Base-by-base conservation (phyloP, 163 green algal species). In the Chlorella variabilis region DNA sequence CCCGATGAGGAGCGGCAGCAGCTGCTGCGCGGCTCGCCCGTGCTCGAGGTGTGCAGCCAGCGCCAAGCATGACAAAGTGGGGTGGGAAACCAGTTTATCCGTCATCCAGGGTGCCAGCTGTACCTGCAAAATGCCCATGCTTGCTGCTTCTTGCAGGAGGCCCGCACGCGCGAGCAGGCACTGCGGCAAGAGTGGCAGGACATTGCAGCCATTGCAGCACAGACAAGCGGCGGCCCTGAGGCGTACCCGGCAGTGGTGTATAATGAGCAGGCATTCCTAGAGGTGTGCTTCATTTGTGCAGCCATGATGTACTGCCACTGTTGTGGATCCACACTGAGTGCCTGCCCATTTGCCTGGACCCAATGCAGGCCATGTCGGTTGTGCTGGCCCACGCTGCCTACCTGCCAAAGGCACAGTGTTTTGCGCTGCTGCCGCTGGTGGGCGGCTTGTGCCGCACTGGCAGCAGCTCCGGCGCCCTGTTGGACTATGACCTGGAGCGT, bases 341-440 rank as follows among this genome's bases (percentile, higher is more conserved):
- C 2, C 56, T 71, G 1, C 98, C 98, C 86, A 39, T 38, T 4
- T 33, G 42, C 45, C 69, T 45, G 45, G 11, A 23, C 29, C n/a
- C 69, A 9, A 11, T 49, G 29, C 56, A 84, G n/a, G 91, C 91
- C 20, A 96, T 99, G 84, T 89, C 85, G 13, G 95, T 96, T 25
- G 92, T 98, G 41, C 58, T 98, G 4, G 91, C 90, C 0, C 78
- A 89, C 34, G 88, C 93, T 0, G 71, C 87, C 15, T 99, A 97
- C 88, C 90, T 99, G 31, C 92, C 93, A 18, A 88, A 90, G 27
- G 96, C 94, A 13, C 77, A 91, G 54, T 95, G 92, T 86, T 98
- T 98, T 89, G 96, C 96, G 25, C 81, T 99, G 67, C 86, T 98
- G 83, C 95, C 95, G 4, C 25, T 96, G 21, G 83, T 75, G 5